Percentiles rank a stretch among this genome's conserved stretches.
Evolutionary conservation across 345 rosid species (phyloP).

Genomic region (Lenwebbia sp.): DNA sequence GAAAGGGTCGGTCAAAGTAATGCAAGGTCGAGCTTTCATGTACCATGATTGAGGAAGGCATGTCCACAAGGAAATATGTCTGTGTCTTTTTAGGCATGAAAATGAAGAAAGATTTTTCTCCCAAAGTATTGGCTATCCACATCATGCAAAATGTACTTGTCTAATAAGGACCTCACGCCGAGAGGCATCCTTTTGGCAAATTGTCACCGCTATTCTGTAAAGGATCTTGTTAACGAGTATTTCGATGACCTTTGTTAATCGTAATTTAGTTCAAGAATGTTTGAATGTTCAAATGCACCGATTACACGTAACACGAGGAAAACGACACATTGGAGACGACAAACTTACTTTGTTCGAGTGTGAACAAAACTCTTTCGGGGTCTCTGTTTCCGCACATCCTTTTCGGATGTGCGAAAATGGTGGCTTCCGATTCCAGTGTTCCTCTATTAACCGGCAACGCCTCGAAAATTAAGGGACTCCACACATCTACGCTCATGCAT

Average conservation of each 20-base stretch:
- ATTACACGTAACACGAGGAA: not conserved
- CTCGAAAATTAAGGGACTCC: not conserved
- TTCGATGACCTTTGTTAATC: not conserved
- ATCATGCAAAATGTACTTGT: not conserved
- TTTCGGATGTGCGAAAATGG: too few species aligned
- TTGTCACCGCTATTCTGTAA: too few species aligned
- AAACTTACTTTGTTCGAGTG: not conserved
- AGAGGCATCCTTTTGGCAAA: too few species aligned
- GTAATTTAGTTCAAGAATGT: not conserved
- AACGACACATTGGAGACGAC: not conserved
- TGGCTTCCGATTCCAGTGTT: not conserved
- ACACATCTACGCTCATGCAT: not conserved
- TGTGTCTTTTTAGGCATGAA: not conserved
- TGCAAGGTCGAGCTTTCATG: not conserved
- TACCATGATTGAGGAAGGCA: not conserved
- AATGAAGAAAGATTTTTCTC: too few species aligned
- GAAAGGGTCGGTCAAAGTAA: not conserved
- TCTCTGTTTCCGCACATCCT: too few species aligned
- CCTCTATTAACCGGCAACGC: not conserved
- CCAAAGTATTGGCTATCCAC: not conserved
- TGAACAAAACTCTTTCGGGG: too few species aligned
- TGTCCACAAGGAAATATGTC: not conserved
- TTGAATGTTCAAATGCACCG: not conserved
- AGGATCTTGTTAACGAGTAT: not conserved
- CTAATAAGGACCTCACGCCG: too few species aligned